Evolutionary conservation across 768 basidiomycete species (phyloP), one percentile per base, ranked within the genome.

Genomic region (Leccinum broughii): DNA sequence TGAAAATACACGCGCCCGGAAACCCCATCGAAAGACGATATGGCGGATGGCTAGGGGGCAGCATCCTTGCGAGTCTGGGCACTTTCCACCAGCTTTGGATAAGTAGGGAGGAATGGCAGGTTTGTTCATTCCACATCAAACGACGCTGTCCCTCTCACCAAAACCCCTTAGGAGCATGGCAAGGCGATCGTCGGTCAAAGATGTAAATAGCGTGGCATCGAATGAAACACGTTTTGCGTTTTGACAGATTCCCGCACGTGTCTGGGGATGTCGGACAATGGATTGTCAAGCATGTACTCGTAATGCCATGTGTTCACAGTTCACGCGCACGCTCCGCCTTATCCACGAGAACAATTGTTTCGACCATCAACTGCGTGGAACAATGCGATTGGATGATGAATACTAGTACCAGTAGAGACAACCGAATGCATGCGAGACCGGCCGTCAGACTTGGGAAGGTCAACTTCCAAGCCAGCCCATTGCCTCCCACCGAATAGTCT

Each of bases 81-180:
- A 98, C 95, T 15, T 99, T 98, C 83, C 97, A 99, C 72, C 96
- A 96, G 66, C 78, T 95, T 54, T 95, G 94, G 94, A 94, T 96
- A 69, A 93, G 92, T 75, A 85, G 81, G 68, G 93, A 95, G 73
- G 94, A 96, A 68, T 95, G 92, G 89, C 85, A 92, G 84, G 93
- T 92, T 61, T 48, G 85, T 72, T 51, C 11, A 10, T 55, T 63
- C 58, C 8, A 2, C 28, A 51, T 61, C 52, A 20, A 59, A 44
- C 28, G 44, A 20, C 6, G 28, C 46, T 55, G 50, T 51, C 58
- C 35, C 37, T 54, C 56, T 62, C 30, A 63, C 39, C 39, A 22
- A 17, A 46, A 44, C 54, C 46, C 53, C 17, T 50, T 61, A 92
- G 88, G 92, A 94, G 70, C 90, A 92, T 66, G 93, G 92, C 51